Conservation (phyloP, 2,329 filamentous ascomycete species). For the Ceratocystiopsis minuta region DNA sequence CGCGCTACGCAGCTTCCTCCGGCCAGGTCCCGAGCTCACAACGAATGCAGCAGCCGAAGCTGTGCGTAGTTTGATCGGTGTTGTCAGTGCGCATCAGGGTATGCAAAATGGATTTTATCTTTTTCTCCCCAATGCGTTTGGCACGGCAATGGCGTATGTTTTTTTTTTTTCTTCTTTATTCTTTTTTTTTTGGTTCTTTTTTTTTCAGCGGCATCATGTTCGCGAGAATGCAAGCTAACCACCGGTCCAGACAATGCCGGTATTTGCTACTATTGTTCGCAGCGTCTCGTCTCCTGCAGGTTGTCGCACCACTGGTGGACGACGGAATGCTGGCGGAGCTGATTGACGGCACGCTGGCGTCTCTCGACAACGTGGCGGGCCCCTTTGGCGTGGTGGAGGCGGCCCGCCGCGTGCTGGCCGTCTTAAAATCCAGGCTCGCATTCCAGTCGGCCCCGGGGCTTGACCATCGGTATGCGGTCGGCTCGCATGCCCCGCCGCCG, state of each 20-base stretch:
- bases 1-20: constrained; percentile 1
- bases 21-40: too few relatives aligned
- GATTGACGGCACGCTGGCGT: constrained; percentile 2
- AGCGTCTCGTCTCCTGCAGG: constrained; percentile 2
- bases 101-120: background rate
- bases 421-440: too few relatives aligned
- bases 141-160: constrained; percentile 5
- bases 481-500: too few relatives aligned
- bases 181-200: background rate
- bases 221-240: background rate
- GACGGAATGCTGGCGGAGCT: constrained; percentile 1
- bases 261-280: constrained; percentile 8
- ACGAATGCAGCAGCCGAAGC: background rate
- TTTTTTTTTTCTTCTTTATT: background rate
- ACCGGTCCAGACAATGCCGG: constrained; percentile 7
- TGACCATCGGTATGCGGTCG: too few relatives aligned
- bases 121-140: constrained; percentile 7
- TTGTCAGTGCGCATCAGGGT: constrained; percentile 7
- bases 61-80: constrained; percentile 3
- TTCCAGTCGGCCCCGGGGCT: too few relatives aligned
- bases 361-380: constrained; percentile 1
- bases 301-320: background rate
- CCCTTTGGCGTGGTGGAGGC: constrained; percentile 4
- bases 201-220: too few relatives aligned
- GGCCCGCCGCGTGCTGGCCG: constrained; percentile 3